phyloP scores from a whole-genome alignment of 306 rosid species.

The Coriaria nepalensis region DNA sequence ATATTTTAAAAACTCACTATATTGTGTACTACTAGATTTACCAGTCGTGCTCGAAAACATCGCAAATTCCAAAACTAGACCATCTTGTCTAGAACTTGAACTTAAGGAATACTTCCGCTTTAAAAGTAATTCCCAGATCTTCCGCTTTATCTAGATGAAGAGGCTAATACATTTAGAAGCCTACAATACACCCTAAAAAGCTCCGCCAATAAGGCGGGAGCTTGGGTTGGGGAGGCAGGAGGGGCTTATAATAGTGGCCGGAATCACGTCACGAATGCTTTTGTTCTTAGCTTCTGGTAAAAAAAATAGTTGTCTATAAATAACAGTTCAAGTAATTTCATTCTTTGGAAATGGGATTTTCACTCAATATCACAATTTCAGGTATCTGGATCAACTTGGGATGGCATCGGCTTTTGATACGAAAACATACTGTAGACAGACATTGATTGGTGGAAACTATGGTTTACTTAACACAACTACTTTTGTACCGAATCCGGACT shows the following conservation, averaged over 20 bases:
- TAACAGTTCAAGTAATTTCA: no score
- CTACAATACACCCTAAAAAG: constrained; percentile 39
- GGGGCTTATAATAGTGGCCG: constrained; percentile 90
- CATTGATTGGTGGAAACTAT: constrained; percentile 83
- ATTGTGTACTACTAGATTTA: no score
- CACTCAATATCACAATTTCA: constrained; percentile 5
- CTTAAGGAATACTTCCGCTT: no score
- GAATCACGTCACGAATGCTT: constrained; percentile 69
- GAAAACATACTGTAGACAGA: constrained; percentile 81
- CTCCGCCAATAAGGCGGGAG: constrained; percentile 34
- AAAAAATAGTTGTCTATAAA: neutral
- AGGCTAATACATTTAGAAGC: constrained; percentile 34
- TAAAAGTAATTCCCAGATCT: no score
- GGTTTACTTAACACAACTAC: constrained; percentile 59
- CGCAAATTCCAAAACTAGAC: no score
- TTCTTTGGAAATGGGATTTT: neutral
- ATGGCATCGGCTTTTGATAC: constrained; percentile 77
- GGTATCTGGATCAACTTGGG: constrained; percentile 95
- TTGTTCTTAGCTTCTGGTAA: constrained; percentile 77
- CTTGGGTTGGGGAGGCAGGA: constrained; percentile 99
- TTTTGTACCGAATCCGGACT: constrained; percentile 76
- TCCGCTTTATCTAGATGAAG: constrained; percentile 62
- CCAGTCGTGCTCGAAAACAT: no score
- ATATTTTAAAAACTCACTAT: no score
- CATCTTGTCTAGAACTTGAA: no score